Percentiles rank a stretch among this genome's conserved stretches.
These are phyloP conservation scores for Veloporphyrellus conicus DNA, from an alignment of 1,284 basidiomycete genomes.

Conservation along the genomic window DNA sequence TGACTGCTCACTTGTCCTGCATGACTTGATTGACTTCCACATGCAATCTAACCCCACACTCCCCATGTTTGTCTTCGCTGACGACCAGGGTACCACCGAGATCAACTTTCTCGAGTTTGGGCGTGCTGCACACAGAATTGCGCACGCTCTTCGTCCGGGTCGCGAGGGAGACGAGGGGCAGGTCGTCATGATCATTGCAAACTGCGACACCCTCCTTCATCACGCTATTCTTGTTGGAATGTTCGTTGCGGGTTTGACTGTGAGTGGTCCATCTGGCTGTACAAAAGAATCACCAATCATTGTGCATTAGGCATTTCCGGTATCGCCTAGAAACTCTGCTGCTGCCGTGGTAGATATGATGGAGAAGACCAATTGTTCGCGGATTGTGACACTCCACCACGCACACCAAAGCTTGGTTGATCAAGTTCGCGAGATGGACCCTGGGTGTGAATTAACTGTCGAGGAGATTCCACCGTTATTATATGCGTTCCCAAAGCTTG, in stretches of 20 bases:
- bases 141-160: slow-evolving; percentile 15
- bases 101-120: slow-evolving; percentile 25
- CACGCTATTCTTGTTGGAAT: slow-evolving; percentile 27
- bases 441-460: slow-evolving; percentile 1
- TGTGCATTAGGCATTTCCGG: slow-evolving; percentile 28
- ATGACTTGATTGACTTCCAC: slow-evolving; percentile 18
- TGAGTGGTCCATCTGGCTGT: slow-evolving; percentile 7
- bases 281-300: neutral
- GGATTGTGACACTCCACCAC: slow-evolving; percentile 24
- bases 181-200: slow-evolving; percentile 29
- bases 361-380: slow-evolving; percentile 25
- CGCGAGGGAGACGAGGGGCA: slow-evolving; percentile 17
- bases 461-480: slow-evolving; percentile 28
- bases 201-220: slow-evolving; percentile 29
- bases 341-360: slow-evolving; percentile 28
- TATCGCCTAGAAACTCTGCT: slow-evolving; percentile 32
- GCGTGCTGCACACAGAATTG: slow-evolving; percentile 28
- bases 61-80: slow-evolving; percentile 16
- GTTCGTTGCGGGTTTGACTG: slow-evolving; percentile 27
- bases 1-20: slow-evolving; percentile 9
- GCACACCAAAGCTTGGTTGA: slow-evolving; percentile 24
- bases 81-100: slow-evolving; percentile 11
- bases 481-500: slow-evolving; percentile 30
- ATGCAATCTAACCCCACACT: slow-evolving; percentile 16
- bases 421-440: slow-evolving; percentile 6